Evolutionary conservation across 805 yeast genomes (phyloP).

Genomic region (Schizosaccharomyces octosporus): DNA sequence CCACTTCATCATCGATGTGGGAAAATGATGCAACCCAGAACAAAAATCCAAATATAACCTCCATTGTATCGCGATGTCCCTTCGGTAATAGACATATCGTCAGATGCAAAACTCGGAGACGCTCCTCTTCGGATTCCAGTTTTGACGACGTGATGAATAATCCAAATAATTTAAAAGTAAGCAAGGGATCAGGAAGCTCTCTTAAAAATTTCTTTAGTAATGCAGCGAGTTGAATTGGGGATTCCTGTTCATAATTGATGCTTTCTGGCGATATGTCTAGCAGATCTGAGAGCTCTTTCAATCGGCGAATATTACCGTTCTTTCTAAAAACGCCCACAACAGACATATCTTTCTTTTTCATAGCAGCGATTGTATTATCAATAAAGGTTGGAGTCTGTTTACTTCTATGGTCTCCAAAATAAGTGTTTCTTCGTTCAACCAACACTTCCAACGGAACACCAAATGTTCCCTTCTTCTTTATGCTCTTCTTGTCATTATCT

Average conservation of each 20-base stretch:
- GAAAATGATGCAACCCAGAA: slow-evolving; percentile 93
- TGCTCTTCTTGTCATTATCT: slow-evolving; percentile 5
- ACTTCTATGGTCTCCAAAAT: slow-evolving; percentile 60
- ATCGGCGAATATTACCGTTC: slow-evolving; percentile 75
- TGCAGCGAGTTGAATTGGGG: slow-evolving; percentile 82
- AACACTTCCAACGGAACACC: slow-evolving; percentile 52
- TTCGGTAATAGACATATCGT: slow-evolving; percentile 60
- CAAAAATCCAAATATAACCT: slow-evolving; percentile 62
- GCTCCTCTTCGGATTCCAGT: slow-evolving; percentile 18
- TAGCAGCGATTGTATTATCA: slow-evolving; percentile 62
- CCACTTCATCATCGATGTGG: slow-evolving; percentile 67
- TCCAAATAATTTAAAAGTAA: slow-evolving; percentile 51
- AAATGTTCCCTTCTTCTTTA: slow-evolving; percentile 28
- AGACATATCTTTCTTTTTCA: slow-evolving; percentile 60
- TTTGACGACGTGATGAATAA: slow-evolving; percentile 28
- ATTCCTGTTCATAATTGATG: slow-evolving; percentile 33
- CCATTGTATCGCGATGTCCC: slow-evolving; percentile 59
- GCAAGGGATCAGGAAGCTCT: slow-evolving; percentile 75
- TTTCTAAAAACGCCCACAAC: slow-evolving; percentile 87
- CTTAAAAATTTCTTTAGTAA: slow-evolving; percentile 72
- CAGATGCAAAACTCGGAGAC: slow-evolving; percentile 32
- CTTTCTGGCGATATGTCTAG: slow-evolving; percentile 61
- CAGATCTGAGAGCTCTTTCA: slow-evolving; percentile 44
- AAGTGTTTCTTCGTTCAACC: slow-evolving; percentile 49
- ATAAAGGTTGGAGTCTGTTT: slow-evolving; percentile 62